Percentiles rank a stretch among this genome's conserved stretches.
Evolutionary conservation across 805 yeast genomes (phyloP).

Genomic region (Jamesozyma piceae): DNA sequence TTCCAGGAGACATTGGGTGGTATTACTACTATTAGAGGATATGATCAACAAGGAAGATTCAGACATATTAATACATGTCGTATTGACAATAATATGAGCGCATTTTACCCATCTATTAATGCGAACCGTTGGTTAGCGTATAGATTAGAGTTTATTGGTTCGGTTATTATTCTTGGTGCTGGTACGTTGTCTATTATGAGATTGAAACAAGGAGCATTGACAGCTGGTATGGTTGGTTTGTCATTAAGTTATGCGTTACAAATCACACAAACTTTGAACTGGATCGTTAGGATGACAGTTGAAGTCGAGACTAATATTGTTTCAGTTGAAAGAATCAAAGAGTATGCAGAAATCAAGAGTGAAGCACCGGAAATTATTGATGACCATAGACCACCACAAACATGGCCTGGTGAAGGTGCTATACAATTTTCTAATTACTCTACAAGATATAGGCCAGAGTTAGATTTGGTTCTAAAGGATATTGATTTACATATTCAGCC

Average conservation of each 20-base stretch:
- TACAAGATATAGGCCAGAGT: constrained; percentile 74
- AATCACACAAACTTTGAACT: constrained; percentile 84
- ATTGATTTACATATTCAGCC: constrained; percentile 57
- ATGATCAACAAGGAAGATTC: constrained; percentile 56
- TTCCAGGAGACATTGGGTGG: constrained; percentile 87
- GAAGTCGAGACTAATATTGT: constrained; percentile 97
- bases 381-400: constrained; percentile 52
- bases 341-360: constrained; percentile 66
- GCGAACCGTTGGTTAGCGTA: constrained; percentile 98
- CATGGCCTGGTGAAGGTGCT: constrained; percentile 70
- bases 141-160: constrained; percentile 83
- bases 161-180: constrained; percentile 76
- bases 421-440: constrained; percentile 63
- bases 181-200: constrained; percentile 73
- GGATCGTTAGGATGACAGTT: constrained; percentile 98
- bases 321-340: constrained; percentile 88
- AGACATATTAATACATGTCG: constrained; percentile 53
- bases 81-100: constrained; percentile 81
- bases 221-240: constrained; percentile 90
- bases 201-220: constrained; percentile 55
- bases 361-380: constrained; percentile 75
- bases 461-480: constrained; percentile 68
- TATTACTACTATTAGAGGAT: constrained; percentile 67
- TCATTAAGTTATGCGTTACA: constrained; percentile 89
- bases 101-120: constrained; percentile 83